Base-by-base conservation (phyloP, 2,329 filamentous ascomycete genomes). In the Didymella glomerata region DNA sequence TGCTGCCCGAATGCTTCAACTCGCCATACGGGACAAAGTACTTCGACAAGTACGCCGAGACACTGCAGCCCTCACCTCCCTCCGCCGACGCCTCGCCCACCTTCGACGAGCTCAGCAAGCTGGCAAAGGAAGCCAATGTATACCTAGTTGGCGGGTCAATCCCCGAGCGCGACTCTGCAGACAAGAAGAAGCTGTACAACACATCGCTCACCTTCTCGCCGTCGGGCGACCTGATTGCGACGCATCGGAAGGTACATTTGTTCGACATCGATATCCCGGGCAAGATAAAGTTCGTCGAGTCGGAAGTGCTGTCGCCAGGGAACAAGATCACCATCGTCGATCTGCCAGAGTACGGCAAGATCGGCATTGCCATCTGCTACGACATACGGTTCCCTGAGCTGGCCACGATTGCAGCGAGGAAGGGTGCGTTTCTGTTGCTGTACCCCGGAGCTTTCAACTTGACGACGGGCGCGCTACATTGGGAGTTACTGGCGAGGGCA, bases 1-100 rank as follows among this genome's bases (percentile, higher is more conserved):
- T 98, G 32, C 86, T 99, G 18, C 95, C 95, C 34, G 95, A 99
- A 82, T 99, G 95, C 84, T 99, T 99, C 87, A 99, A 99, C 83
- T 96, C 91, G 41, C 95, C 95, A 9, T 99, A 99, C 79, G 95
- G 95, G 67, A 93, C 88, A 66, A 85, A 92, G 73, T 93, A 89
- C 83, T 99, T 99, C 80, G 90, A 93, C 53, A 86, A 88, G 61
- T 98, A 98, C 78, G 93, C 95, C 67, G 95, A 99, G 79, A 89
- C 87, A 1, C 88, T 98, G n/a, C 82, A 86, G 1, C 92, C 92
- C 0, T 89, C 88, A 3, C 91, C 92, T 27, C 92, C 93, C 0
- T 81, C 88, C 3, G 76, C 81, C 61, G 84, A 86, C 45, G 86
- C 90, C 70, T 90, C 91, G 4, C 93, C 93, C 0, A 93, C 91